Conservation (phyloP, 306 rosid genomes). For the Gynostemma pentaphyllum region DNA sequence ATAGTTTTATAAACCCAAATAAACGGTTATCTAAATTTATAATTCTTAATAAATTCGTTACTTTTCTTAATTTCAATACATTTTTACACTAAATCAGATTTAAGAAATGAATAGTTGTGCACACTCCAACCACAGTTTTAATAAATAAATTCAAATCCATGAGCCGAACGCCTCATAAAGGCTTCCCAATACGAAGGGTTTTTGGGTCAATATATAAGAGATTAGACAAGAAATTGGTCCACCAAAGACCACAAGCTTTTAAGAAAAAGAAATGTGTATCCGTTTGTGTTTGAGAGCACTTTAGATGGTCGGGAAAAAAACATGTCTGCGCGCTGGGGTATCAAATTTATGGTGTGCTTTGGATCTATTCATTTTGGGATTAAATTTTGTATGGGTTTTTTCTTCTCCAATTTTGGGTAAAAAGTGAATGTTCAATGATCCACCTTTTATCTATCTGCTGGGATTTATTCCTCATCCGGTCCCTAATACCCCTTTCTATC, state of each 20-base stretch:
- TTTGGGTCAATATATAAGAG: background rate
- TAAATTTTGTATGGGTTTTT: too few relatives aligned
- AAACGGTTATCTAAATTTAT: too few relatives aligned
- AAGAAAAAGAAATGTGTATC: background rate
- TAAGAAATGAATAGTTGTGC: background rate
- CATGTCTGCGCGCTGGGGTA: conserved; percentile 2
- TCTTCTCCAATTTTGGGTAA: background rate
- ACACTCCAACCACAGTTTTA: too few relatives aligned
- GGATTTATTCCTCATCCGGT: too few relatives aligned
- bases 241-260: background rate
- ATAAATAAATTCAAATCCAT: background rate
- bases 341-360: conserved; percentile 3
- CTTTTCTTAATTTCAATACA: too few relatives aligned
- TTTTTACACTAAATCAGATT: too few relatives aligned
- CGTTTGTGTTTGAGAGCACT: background rate
- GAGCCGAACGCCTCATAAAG: background rate
- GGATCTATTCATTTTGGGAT: background rate
- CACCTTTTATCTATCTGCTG: too few relatives aligned
- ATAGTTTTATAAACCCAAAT: too few relatives aligned
- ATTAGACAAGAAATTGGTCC: background rate
- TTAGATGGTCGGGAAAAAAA: conserved; percentile 5
- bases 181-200: background rate
- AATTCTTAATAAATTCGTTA: too few relatives aligned
- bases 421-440: too few relatives aligned
- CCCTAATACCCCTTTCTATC: too few relatives aligned